phyloP scores from a whole-genome alignment of 192 early-diverging fungal genomes.

The Lobulomyces angularis region DNA sequence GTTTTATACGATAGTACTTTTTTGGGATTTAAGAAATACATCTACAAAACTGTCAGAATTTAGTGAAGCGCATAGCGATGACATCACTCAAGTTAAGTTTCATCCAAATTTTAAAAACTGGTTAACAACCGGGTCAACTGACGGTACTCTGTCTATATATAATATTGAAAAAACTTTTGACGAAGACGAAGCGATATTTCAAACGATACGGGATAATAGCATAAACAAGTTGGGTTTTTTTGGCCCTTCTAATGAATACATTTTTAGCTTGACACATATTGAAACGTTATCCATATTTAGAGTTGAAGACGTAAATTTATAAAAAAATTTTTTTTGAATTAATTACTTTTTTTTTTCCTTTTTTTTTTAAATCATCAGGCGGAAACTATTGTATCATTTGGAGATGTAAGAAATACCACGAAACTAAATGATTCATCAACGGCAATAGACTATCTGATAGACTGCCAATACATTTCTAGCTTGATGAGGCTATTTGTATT shows the following conservation, averaged over 20 bases:
- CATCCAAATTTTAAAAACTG: slow-evolving; percentile 34
- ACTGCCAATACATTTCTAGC: slow-evolving; percentile 59
- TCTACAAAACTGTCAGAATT: slow-evolving; percentile 14
- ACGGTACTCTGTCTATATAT: slow-evolving; percentile 69
- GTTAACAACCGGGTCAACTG: slow-evolving; percentile 60
- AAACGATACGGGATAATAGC: slow-evolving; percentile 70
- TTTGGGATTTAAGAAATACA: slow-evolving; percentile 20
- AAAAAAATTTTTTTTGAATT: neutral
- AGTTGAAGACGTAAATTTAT: slow-evolving; percentile 27
- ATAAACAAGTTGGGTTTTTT: slow-evolving; percentile 83
- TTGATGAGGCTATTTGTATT: slow-evolving; percentile 64
- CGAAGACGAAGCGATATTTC: slow-evolving; percentile 80
- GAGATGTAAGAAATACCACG: slow-evolving; percentile 55
- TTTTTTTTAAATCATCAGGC: too few relatives aligned
- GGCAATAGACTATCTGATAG: slow-evolving; percentile 69
- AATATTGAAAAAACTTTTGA: slow-evolving; percentile 51
- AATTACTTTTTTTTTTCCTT: too few relatives aligned
- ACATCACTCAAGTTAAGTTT: slow-evolving; percentile 40
- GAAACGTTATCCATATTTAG: slow-evolving; percentile 81
- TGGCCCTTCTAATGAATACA: slow-evolving; percentile 76
- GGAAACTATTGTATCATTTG: slow-evolving; percentile 40
- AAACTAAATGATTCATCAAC: slow-evolving; percentile 14
- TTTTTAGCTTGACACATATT: slow-evolving; percentile 78
- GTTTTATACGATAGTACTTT: slow-evolving; percentile 19
- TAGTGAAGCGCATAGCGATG: slow-evolving; percentile 39